Evolutionary conservation across 345 rosid genomes (phyloP), one percentile per base, ranked within the genome.

Genomic region (Arabidopsis suecica): DNA sequence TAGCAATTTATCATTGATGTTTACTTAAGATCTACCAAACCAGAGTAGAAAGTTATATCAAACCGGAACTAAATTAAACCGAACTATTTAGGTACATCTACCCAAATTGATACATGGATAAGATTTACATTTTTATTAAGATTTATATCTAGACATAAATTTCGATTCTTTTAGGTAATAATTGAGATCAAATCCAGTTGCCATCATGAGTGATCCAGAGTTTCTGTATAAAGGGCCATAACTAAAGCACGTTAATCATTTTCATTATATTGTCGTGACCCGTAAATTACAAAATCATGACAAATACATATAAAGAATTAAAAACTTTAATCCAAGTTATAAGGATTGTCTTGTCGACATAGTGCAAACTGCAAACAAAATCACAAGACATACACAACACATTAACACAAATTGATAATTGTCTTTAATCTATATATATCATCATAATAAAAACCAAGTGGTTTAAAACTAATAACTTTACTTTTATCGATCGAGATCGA

Each of bases 201-300:
- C 34, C 45, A 73, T 73, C 70, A 72, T 72, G 77, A 20, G 23
- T 63, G 77, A 63, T 42, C 70, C 60, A n/a, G 25, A 41, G 9
- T 63, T 63, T 72, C 22, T 53, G 36, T 42, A 63, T 61, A 54
- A 73, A 56, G 69, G 61, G 25, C 55, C 55, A 55, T 72, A 41
- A 61, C 42, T 50, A 72, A 40, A 40, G 36, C 13, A 61, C 44
- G 53, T 72, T 62, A 72, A 62, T 62, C 69, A 72, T 61, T 53
- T 50, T 72, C 44, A 61, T 50, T 50, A 22, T 61, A 38, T 38
- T 61, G 42, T 72, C 61, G 34, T 61, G 22, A 28, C 58, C 40
- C 23, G 37, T 71, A 61, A 36, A 71, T 61, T 60, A 60, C 75
- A 71, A 49, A 71, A 50, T 30, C 16, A 38, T 23, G 23, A 65